Evolutionary conservation across 495 filamentous ascomycete species (phyloP).

Genomic region (Penicillium mononematosum): DNA sequence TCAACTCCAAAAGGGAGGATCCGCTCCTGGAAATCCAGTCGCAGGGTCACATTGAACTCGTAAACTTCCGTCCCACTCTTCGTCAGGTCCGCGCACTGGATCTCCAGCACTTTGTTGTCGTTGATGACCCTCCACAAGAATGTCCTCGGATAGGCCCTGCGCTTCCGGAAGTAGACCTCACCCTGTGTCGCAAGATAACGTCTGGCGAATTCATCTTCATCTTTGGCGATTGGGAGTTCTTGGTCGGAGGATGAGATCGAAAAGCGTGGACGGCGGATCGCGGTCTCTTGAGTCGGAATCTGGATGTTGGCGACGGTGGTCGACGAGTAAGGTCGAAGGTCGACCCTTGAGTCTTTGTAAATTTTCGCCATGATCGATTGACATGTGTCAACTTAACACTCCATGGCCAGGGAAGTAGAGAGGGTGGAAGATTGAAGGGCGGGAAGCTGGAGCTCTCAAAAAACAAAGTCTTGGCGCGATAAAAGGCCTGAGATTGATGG

Average conservation of each 20-base stretch:
- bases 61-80: conserved; percentile 62
- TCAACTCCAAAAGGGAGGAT: conserved; percentile 75
- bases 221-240: conserved; percentile 51
- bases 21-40: conserved; percentile 68
- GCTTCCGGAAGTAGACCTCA: conserved; percentile 78
- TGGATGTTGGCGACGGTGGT: conserved; percentile 71
- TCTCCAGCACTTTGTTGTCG: conserved; percentile 72
- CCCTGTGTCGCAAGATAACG: conserved; percentile 73
- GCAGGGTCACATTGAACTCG: conserved; percentile 69
- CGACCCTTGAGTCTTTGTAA: conserved; percentile 84
- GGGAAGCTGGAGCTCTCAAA: conserved; percentile 46
- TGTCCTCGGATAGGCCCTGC: conserved; percentile 69
- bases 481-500: conserved; percentile 7
- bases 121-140: conserved; percentile 91
- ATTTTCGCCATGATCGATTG: conserved; percentile 51
- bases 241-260: conserved; percentile 40
- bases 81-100: conserved; percentile 78
- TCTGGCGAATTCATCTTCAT: conserved; percentile 71
- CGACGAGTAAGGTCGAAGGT: conserved; percentile 70
- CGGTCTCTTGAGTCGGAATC: conserved; percentile 56
- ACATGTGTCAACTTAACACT: conserved; percentile 34
- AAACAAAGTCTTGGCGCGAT: conserved; percentile 47
- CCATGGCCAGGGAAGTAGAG: conserved; percentile 35
- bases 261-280: conserved; percentile 45
- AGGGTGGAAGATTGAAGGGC: conserved; percentile 30